Evolutionary conservation across 805 yeast species (phyloP).

Genomic region (Wickerhamiella allomyrinae): DNA sequence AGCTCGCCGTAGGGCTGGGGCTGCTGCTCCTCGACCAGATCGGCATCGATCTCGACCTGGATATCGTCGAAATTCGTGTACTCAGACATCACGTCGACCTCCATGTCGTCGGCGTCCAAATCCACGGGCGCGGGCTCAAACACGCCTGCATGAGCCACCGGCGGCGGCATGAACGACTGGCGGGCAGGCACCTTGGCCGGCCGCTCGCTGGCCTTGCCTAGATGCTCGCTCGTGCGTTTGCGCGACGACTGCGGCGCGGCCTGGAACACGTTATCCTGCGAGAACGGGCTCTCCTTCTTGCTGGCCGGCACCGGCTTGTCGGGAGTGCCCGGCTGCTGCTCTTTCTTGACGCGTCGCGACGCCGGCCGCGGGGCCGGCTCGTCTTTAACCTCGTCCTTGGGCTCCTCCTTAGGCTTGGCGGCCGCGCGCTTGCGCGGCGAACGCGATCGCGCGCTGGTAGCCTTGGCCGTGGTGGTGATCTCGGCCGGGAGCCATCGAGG

Average conservation of each 20-base stretch:
- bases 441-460: neutral
- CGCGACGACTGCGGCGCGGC: constrained; percentile 3
- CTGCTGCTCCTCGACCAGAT: neutral
- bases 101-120: neutral
- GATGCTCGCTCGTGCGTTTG: constrained; percentile 6
- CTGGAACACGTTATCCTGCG: constrained; percentile 16
- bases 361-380: neutral
- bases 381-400: neutral
- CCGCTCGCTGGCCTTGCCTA: constrained; percentile 3
- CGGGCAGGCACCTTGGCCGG: constrained; percentile 2
- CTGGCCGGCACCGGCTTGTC: neutral
- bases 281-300: neutral
- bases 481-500: constrained; percentile 58
- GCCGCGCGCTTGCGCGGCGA: constrained; percentile 1
- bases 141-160: neutral
- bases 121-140: neutral
- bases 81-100: constrained; percentile 1
- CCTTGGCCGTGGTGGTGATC: neutral
- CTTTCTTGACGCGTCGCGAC: neutral
- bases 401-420: neutral
- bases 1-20: neutral
- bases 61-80: constrained; percentile 1
- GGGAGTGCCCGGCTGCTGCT: neutral
- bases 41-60: neutral
- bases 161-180: neutral